Conservation (phyloP, 768 basidiomycete species). For the Dentipellis sp. region DNA sequence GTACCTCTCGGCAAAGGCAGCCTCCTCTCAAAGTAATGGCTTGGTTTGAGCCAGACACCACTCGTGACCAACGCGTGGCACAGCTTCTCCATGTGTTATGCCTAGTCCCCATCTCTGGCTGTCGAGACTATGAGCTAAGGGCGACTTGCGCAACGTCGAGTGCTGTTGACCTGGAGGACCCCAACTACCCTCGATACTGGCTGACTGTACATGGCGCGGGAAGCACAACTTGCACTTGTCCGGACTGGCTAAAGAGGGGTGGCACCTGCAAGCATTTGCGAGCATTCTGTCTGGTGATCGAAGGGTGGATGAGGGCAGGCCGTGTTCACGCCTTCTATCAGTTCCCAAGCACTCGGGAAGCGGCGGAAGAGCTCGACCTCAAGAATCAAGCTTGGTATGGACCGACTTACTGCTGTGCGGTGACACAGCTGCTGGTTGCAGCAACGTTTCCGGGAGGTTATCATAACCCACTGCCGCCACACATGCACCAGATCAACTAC, state of each 20-base stretch:
- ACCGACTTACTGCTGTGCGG: not conserved
- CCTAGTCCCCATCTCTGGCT: not conserved
- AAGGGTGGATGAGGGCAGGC: not conserved
- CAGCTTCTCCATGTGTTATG: not conserved
- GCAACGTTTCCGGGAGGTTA: not conserved
- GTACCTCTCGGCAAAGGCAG: not conserved
- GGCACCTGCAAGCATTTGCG: not conserved
- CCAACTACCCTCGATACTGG: not conserved
- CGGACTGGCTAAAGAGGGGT: not conserved
- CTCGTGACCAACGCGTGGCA: not conserved
- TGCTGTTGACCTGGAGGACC: not conserved
- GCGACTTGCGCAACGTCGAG: slow-evolving; percentile 5
- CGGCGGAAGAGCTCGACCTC: not conserved
- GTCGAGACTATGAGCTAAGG: slow-evolving; percentile 2
- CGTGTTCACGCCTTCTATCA: not conserved
- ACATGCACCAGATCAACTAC: not conserved
- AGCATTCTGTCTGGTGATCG: not conserved
- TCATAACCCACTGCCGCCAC: not conserved
- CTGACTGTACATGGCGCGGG: not conserved
- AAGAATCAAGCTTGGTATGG: not conserved
- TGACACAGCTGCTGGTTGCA: not conserved
- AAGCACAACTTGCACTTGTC: not conserved
- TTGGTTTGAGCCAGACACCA: slow-evolving; percentile 1
- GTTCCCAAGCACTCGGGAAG: not conserved
- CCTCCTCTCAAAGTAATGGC: not conserved